phyloP scores from a whole-genome alignment of 2,329 filamentous ascomycete species.

The Anisogramma anomala region DNA sequence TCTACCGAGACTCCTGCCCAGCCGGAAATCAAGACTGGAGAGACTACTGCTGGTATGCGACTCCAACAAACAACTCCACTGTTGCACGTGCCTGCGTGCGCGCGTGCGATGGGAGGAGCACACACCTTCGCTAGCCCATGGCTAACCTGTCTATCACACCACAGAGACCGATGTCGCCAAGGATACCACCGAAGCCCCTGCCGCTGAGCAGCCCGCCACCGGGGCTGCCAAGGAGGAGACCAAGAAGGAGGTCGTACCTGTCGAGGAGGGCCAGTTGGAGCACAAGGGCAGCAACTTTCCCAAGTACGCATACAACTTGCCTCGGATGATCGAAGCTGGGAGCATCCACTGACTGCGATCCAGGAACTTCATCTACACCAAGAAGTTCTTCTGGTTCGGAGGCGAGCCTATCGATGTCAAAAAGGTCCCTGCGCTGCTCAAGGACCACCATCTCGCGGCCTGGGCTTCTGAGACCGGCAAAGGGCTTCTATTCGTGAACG shows the following conservation, averaged over 20 bases:
- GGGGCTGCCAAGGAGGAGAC: conserved; percentile 28
- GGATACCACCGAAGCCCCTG: conserved; percentile 27
- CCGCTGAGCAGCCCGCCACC: conserved; percentile 25
- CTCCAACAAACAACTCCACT: conserved; percentile 2
- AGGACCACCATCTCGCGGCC: conserved; percentile 70
- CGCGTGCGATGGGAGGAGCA: no score
- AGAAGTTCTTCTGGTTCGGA: conserved; percentile 87
- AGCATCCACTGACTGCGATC: conserved; percentile 17
- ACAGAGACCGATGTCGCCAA: conserved; percentile 21
- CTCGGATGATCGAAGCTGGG: no score
- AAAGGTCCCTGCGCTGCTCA: conserved; percentile 64
- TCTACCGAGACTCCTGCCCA: conserved; percentile 19
- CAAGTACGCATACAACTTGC: conserved; percentile 72
- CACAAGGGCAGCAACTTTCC: conserved; percentile 81
- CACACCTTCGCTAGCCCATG: no score
- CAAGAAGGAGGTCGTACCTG: conserved; percentile 33
- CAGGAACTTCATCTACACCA: conserved; percentile 80
- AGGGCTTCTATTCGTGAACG: conserved; percentile 84
- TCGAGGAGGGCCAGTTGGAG: conserved; percentile 73
- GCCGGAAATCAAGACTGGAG: conserved; percentile 12
- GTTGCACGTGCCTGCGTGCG: background rate
- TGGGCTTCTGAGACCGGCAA: conserved; percentile 93
- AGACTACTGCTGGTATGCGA: conserved; percentile 13
- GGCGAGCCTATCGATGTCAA: conserved; percentile 62
- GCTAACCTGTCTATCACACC: no score